phyloP scores from a whole-genome alignment of 2,329 filamentous ascomycete species.

The Helotiales sp. region DNA sequence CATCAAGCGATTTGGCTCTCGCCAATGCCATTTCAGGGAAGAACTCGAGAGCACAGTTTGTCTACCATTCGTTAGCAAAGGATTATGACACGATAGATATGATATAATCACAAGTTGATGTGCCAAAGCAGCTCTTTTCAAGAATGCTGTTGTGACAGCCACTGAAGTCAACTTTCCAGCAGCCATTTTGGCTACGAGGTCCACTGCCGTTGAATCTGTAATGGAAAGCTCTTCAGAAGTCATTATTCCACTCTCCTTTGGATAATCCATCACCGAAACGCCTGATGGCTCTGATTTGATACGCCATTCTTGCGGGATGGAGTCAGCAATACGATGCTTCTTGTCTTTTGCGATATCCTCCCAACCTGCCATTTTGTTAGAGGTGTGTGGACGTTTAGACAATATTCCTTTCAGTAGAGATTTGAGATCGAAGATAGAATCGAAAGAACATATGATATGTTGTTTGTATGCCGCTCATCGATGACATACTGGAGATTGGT shows the following conservation, averaged over 20 bases:
- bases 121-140: slow-evolving; percentile 48
- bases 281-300: slow-evolving; percentile 19
- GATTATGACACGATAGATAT: not conserved
- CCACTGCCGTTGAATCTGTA: slow-evolving; percentile 28
- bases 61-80: slow-evolving; percentile 5
- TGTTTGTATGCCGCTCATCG: too few species aligned
- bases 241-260: slow-evolving; percentile 28
- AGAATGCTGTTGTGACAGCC: slow-evolving; percentile 46
- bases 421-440: too few species aligned
- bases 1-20: slow-evolving; percentile 47
- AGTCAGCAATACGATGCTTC: slow-evolving; percentile 20
- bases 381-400: not conserved
- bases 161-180: slow-evolving; percentile 27
- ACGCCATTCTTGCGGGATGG: slow-evolving; percentile 28
- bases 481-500: too few species aligned
- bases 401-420: too few species aligned
- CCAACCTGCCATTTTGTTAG: slow-evolving; percentile 19
- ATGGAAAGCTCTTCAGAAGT: slow-evolving; percentile 28
- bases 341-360: slow-evolving; percentile 25
- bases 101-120: slow-evolving; percentile 41
- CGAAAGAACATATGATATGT: too few species aligned
- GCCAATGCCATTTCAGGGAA: slow-evolving; percentile 49
- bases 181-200: slow-evolving; percentile 29
- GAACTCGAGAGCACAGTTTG: slow-evolving; percentile 44
- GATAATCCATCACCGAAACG: slow-evolving; percentile 25